Percentiles rank a stretch among this genome's conserved stretches.
phyloP scores from a whole-genome alignment of 306 rosid genomes.

The Acmispon strigosus region DNA sequence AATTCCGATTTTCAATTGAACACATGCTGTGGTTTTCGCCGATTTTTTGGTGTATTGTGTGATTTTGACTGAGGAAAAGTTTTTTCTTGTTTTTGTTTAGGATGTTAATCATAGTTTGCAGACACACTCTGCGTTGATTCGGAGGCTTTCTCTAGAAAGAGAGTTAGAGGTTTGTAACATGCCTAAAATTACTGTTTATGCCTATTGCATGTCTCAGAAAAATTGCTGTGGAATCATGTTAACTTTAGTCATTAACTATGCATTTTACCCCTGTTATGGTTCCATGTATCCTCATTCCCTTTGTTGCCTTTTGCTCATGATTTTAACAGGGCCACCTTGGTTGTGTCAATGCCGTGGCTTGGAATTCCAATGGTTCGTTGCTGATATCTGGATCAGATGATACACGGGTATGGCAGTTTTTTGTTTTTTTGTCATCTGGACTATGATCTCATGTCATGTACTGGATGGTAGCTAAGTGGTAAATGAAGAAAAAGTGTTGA shows the following conservation, averaged over 20 bases:
- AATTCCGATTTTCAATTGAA: background rate
- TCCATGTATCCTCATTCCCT: background rate
- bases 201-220: background rate
- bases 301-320: slow-evolving; percentile 12
- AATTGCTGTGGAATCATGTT: background rate
- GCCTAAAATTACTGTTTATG: background rate
- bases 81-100: slow-evolving; percentile 26
- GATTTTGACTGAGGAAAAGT: background rate
- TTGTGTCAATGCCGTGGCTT: slow-evolving; percentile 89
- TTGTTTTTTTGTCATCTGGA: background rate
- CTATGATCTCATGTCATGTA: background rate
- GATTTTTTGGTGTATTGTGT: background rate
- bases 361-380: slow-evolving; percentile 84
- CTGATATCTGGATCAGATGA: slow-evolving; percentile 98
- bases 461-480: background rate
- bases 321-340: slow-evolving; percentile 80
- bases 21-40: too few species aligned
- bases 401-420: slow-evolving; percentile 50
- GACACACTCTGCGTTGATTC: slow-evolving; percentile 83
- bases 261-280: background rate
- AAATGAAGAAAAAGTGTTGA: background rate
- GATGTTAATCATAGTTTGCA: slow-evolving; percentile 55
- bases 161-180: slow-evolving; percentile 71
- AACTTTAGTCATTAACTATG: background rate
- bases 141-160: slow-evolving; percentile 74